Conservation (phyloP, 2,329 filamentous ascomycete genomes). For the Fusarium sp. region DNA sequence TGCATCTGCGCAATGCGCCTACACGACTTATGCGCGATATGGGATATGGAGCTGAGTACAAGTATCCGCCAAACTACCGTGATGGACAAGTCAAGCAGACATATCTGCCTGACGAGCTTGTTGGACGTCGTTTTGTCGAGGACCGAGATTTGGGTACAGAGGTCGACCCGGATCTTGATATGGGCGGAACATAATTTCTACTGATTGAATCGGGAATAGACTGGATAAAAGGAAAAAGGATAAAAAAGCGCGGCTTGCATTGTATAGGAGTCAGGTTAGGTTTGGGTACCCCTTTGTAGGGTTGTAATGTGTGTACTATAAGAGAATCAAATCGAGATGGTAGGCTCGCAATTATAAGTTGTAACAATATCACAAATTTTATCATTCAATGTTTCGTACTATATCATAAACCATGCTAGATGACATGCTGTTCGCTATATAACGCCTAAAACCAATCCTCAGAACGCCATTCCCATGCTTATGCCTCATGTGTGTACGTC, state of each 20-base stretch:
- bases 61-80: conserved; percentile 93
- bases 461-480: conserved; percentile 18
- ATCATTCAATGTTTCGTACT: neutral
- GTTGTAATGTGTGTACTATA: conserved; percentile 26
- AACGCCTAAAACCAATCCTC: conserved; percentile 25
- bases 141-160: conserved; percentile 82
- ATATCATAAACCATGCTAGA: neutral
- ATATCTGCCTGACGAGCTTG: conserved; percentile 84
- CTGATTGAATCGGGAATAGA: neutral
- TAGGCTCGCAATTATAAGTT: conserved; percentile 27
- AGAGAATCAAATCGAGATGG: conserved; percentile 8
- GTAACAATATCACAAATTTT: conserved; percentile 16
- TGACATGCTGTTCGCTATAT: conserved; percentile 16
- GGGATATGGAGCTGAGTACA: conserved; percentile 91
- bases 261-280: conserved; percentile 23
- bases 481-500: neutral
- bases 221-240: conserved; percentile 3
- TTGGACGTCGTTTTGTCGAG: conserved; percentile 80
- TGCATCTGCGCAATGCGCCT: conserved; percentile 92
- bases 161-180: conserved; percentile 76
- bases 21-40: conserved; percentile 93
- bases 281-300: conserved; percentile 12
- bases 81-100: conserved; percentile 87
- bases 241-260: conserved; percentile 21
- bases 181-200: conserved; percentile 46